These are phyloP conservation scores for Nicotiana attenuata DNA, from an alignment of 257 asterid species.

Conservation along the genomic window DNA sequence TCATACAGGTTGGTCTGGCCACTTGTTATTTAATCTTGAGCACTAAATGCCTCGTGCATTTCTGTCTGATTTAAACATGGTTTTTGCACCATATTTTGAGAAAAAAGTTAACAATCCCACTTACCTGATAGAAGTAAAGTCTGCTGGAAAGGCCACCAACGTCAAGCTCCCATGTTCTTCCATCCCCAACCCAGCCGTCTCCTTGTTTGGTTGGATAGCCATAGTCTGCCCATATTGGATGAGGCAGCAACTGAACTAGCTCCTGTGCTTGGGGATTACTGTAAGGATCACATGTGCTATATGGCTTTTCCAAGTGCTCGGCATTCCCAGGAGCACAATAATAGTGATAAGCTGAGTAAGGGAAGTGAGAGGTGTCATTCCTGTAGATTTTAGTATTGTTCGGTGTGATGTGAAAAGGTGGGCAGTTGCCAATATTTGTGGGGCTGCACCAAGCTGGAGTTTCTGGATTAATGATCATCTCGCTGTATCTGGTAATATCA, in stretches of 20 bases:
- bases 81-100: neutral
- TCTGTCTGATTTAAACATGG: neutral
- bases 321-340: constrained; percentile 70
- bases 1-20: neutral
- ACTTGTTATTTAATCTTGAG: neutral
- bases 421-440: constrained; percentile 41
- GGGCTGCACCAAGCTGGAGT: constrained; percentile 59
- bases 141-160: constrained; percentile 68
- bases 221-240: constrained; percentile 65
- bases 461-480: constrained; percentile 61
- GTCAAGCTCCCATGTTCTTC: constrained; percentile 54
- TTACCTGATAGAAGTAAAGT: constrained; percentile 62
- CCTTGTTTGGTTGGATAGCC: constrained; percentile 64
- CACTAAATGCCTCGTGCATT: neutral
- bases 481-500: constrained; percentile 55
- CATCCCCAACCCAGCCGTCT: constrained; percentile 55
- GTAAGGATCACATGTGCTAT: constrained; percentile 57
- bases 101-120: neutral
- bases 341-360: constrained; percentile 59
- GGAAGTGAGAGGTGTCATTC: constrained; percentile 48
- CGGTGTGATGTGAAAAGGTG: constrained; percentile 60
- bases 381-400: constrained; percentile 35
- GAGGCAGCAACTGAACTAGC: constrained; percentile 60
- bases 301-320: constrained; percentile 43
- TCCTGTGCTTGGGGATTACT: constrained; percentile 72